phyloP scores from a whole-genome alignment of 331 rosid genomes.

The Quercus phellos region DNA sequence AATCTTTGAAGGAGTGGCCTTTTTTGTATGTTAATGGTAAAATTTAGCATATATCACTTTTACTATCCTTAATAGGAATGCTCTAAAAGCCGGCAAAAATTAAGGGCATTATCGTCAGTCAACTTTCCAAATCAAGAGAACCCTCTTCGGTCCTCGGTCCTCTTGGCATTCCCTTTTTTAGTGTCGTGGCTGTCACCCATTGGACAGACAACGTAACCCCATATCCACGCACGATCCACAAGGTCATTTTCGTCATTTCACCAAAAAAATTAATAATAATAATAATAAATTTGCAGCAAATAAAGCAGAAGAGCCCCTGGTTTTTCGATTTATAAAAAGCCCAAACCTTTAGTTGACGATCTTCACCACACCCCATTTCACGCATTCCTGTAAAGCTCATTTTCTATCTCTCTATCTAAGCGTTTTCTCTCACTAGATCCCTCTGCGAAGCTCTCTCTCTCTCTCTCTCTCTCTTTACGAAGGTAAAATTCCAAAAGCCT shows the following conservation, averaged over 20 bases:
- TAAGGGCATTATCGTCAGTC: background rate
- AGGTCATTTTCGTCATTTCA: conserved; percentile 30
- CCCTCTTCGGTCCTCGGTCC: background rate
- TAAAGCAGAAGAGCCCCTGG: conserved; percentile 16
- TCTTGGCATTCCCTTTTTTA: background rate
- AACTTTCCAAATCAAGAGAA: background rate
- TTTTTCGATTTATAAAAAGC: conserved; percentile 19
- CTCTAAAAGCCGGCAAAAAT: background rate
- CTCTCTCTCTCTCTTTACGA: conserved; percentile 29
- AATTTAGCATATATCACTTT: no score
- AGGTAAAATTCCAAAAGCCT: conserved; percentile 34
- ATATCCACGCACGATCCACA: background rate
- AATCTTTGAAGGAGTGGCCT: no score
- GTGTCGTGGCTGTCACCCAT: conserved; percentile 10
- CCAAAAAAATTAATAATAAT: no score
- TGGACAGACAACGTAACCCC: background rate
- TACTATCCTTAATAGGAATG: no score
- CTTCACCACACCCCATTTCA: background rate
- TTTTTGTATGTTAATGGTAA: no score
- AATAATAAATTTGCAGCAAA: background rate
- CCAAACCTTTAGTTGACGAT: conserved; percentile 3
- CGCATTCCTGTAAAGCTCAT: conserved; percentile 43
- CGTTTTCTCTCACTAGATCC: conserved; percentile 30
- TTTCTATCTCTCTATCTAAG: background rate
- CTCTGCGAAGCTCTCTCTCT: conserved; percentile 25